Evolutionary conservation across 2,329 filamentous ascomycete species (phyloP), one percentile per base, ranked within the genome.

Genomic region (Aspergillus viridinutans): DNA sequence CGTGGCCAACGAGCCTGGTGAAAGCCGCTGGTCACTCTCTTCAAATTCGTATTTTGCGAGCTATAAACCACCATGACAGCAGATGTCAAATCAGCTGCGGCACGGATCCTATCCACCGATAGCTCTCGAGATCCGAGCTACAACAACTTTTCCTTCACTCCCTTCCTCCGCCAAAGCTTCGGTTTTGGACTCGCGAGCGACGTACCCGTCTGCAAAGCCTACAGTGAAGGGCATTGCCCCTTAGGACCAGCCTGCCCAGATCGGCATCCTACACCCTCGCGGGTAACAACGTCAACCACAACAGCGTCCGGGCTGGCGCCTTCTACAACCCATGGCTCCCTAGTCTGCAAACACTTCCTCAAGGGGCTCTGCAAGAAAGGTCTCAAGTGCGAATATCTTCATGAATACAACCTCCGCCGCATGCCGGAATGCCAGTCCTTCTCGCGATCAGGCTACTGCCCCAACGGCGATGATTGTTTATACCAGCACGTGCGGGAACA

Each of bases 391-490:
- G 94, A 99, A 79, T 99, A 97, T 69, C 81, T 97, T 50, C 94
- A 99, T 81, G 94, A 97, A 77, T 99, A 97, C 81, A 97, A 99
- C 77, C 84, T 99, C 65, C 87, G 94, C 62, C 92, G 94, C 75
- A 97, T 97, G 91, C 92, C 94, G 61, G 94, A 97, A 78, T 99
- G 94, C 78, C 96, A 96, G 70, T 96, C 96, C 76, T 97, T 93
- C 77, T 87, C 92, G 57, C 85, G 92, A 59, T 96, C 94, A 71
- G 91, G 91, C 55, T 97, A 95, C 74, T 99, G 94, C 78, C 90
- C 90, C 61, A 96, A 97, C 76, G 94, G 93, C 64, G 93, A 97
- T 74, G 94, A 99, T 77, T 99, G 94, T 70, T 81, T 96, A 4
- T 96, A 96, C 73, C 85, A 96, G 49, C 91, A 96, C 76, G 89